Evolutionary conservation across 257 asterid genomes (phyloP), one percentile per base, ranked within the genome.

Genomic region (Anisodus acutangulus): DNA sequence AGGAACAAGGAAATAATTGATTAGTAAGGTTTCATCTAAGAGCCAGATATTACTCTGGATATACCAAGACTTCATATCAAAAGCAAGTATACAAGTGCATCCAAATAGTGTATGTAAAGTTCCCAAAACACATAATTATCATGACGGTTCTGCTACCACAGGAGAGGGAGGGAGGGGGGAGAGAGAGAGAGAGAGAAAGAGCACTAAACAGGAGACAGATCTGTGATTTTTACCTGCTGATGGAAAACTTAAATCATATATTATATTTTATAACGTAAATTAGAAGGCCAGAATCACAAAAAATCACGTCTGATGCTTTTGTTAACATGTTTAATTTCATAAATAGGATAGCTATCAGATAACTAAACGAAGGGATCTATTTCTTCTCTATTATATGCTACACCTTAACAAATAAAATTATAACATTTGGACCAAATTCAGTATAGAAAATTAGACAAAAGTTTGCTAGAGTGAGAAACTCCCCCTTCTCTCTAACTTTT

Each of bases 21-120:
- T 51, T 81, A 78, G 85, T 66, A 67, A 84, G 78, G 83, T 84
- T 16, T 81, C 51, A 82, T 60, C 22, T 54, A 76, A 76, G 63
- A 15, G 22, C 81, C 63, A 76, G 13, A 76, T 76, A 26, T 37
- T 51, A 51, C 12, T 51, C 81, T 7, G 47, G 63, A 26, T 72
- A 76, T 76, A 47, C 80, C 81, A 49, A 76, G 8, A 26, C 62
- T 26, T 76, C 13, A 22, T 51, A 76, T 51, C 81, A 51, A 76
- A 69, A 76, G 47, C 81, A 76, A 51, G 63, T 47, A n/a, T 51
- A 22, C 8, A 49, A 51, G 63, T 49, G 81, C 81, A 76, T 76
- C 63, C 19, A 51, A 76, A 43, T 22, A 70, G 19, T 70, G 37
- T 26, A 49, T 15, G 22, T 76, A 76, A 12, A 51, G 47, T 7